Percentiles rank a stretch among this genome's conserved stretches.
Evolutionary conservation across 1,284 basidiomycete genomes (phyloP).

Genomic region (Heterobasidion occidentale): DNA sequence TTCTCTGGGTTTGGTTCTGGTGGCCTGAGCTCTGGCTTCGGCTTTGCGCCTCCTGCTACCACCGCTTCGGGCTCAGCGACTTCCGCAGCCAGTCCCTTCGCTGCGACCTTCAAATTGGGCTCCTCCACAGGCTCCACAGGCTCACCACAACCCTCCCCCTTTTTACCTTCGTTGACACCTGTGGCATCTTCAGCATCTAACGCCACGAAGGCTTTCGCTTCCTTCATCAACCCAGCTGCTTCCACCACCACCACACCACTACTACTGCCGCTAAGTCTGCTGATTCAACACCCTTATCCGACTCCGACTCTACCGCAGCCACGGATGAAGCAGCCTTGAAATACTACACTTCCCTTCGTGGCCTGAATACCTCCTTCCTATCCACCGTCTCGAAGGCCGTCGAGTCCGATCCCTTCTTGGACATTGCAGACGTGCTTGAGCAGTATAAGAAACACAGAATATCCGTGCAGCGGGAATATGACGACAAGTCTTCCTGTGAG

Average conservation of each 20-base stretch:
- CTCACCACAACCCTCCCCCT: not conserved
- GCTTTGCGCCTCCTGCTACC: constrained; percentile 1
- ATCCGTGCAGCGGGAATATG: constrained; percentile 51
- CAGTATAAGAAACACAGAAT: constrained; percentile 58
- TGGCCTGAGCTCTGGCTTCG: constrained; percentile 13
- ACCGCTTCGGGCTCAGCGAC: not conserved
- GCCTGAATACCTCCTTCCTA: constrained; percentile 72
- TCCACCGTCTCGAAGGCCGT: constrained; percentile 54
- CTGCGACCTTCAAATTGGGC: not conserved
- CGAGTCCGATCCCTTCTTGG: constrained; percentile 70
- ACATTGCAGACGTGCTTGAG: constrained; percentile 53
- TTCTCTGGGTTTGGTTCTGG: constrained; percentile 40
- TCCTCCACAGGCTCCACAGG: not conserved
- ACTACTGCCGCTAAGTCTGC: constrained; percentile 9
- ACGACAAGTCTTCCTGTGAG: constrained; percentile 25
- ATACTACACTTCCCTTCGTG: constrained; percentile 73
- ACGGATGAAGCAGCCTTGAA: constrained; percentile 30
- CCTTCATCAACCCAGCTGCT: constrained; percentile 19
- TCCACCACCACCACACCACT: constrained; percentile 13
- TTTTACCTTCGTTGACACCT: constrained; percentile 7
- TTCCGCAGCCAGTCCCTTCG: not conserved
- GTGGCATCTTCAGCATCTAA: constrained; percentile 23
- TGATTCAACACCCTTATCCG: constrained; percentile 7
- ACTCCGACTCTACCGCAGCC: constrained; percentile 12
- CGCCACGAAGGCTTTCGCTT: constrained; percentile 27